Conservation (phyloP, 371 early-diverging fungal genomes). For the Apophysomyces elegans region DNA sequence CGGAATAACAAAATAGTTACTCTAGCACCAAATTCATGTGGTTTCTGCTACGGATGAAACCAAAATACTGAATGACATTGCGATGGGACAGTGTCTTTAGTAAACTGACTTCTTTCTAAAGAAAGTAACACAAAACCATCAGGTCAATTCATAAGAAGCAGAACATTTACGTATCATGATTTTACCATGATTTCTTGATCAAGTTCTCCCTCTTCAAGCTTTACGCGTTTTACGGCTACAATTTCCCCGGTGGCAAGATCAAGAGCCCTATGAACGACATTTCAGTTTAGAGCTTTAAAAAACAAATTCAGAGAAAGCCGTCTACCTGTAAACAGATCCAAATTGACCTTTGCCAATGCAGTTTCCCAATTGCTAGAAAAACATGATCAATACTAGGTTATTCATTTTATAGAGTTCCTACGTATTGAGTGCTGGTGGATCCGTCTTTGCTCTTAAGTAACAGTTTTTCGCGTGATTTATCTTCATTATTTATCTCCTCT, state of each 20-base stretch:
- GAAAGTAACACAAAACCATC: too few relatives aligned
- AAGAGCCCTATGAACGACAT: slow-evolving; percentile 58
- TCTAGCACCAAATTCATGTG: slow-evolving; percentile 88
- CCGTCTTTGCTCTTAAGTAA: slow-evolving; percentile 57
- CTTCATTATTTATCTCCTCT: slow-evolving; percentile 13
- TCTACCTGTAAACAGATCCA: slow-evolving; percentile 78
- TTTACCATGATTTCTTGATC: slow-evolving; percentile 56
- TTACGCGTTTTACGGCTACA: slow-evolving; percentile 87
- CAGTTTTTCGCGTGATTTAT: slow-evolving; percentile 43
- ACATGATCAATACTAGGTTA: background rate
- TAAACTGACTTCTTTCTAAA: slow-evolving; percentile 71
- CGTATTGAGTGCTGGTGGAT: slow-evolving; percentile 51
- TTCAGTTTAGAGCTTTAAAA: too few relatives aligned
- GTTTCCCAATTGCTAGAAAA: slow-evolving; percentile 77
- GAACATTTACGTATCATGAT: slow-evolving; percentile 4
- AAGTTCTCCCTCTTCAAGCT: slow-evolving; percentile 67
- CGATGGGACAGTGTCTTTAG: slow-evolving; percentile 76
- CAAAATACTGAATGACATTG: slow-evolving; percentile 88
- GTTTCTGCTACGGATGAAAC: slow-evolving; percentile 75
- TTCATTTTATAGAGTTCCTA: slow-evolving; percentile 23
- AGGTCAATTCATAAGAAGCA: too few relatives aligned
- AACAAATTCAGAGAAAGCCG: too few relatives aligned
- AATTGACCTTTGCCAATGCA: slow-evolving; percentile 49
- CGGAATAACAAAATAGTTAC: slow-evolving; percentile 37
- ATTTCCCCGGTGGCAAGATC: slow-evolving; percentile 86